A percentile compares a stretch with the other conserved stretches of the same genome.
Conservation (phyloP, 306 rosid genomes). For the Lathyrus oleraceus region DNA sequence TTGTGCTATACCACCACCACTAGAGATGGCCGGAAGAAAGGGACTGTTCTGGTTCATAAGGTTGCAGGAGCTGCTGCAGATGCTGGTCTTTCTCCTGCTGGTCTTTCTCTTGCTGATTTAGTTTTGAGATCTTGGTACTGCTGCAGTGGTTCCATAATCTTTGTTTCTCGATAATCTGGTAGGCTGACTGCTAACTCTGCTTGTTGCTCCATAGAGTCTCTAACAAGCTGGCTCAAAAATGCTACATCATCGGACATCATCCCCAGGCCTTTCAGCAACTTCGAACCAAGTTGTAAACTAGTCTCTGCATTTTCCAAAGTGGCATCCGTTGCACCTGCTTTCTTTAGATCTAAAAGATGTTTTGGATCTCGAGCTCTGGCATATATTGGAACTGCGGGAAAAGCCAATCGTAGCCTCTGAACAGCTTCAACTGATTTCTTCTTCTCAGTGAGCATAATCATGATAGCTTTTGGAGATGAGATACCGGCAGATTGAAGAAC, state of each 20-base stretch:
- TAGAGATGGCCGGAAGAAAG: too few relatives aligned
- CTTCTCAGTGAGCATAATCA: slow-evolving; percentile 85
- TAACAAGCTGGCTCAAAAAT: slow-evolving; percentile 79
- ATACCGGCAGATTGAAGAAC: slow-evolving; percentile 96
- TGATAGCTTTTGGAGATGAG: slow-evolving; percentile 87
- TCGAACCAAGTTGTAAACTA: slow-evolving; percentile 94
- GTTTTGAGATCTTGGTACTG: too few relatives aligned
- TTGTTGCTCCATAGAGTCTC: slow-evolving; percentile 89
- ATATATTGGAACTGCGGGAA: slow-evolving; percentile 90
- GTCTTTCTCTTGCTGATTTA: too few relatives aligned
- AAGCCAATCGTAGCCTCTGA: slow-evolving; percentile 73
- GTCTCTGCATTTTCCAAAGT: slow-evolving; percentile 94
- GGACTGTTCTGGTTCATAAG: too few relatives aligned
- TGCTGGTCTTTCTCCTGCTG: too few relatives aligned
- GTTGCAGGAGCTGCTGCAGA: too few relatives aligned
- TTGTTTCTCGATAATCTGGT: slow-evolving; percentile 52
- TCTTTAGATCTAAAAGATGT: slow-evolving; percentile 89
- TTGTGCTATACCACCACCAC: too few relatives aligned
- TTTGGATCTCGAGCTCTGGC: slow-evolving; percentile 84
- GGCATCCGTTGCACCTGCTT: slow-evolving; percentile 92
- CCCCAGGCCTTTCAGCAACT: slow-evolving; percentile 92
- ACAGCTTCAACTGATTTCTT: slow-evolving; percentile 69
- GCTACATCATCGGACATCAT: slow-evolving; percentile 95
- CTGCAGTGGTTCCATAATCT: slow-evolving; percentile 76
- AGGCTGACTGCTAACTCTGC: slow-evolving; percentile 66